phyloP scores from a whole-genome alignment of 352 stramenopile genomes.

The Phytopythium oedochilum region DNA sequence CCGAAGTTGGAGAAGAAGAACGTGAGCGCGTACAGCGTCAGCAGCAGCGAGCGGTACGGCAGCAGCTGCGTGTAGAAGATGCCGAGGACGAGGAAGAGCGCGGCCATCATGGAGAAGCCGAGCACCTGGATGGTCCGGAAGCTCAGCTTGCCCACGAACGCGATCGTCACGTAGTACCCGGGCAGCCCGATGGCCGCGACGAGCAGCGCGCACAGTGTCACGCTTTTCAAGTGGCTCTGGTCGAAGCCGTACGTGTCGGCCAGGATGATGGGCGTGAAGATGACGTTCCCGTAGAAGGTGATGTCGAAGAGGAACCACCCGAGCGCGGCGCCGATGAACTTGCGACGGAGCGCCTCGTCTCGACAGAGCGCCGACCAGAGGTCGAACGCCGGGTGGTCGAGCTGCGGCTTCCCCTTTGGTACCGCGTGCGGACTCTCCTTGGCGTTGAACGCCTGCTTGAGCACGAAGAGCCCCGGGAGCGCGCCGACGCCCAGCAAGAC shows the following conservation, averaged over 20 bases:
- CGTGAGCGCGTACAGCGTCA: constrained; percentile 70
- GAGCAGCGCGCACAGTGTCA: constrained; percentile 60
- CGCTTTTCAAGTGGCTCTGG: constrained; percentile 47
- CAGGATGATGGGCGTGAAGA: constrained; percentile 85
- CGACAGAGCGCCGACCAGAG: constrained; percentile 27
- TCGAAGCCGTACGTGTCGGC: constrained; percentile 62
- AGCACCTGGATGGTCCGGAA: constrained; percentile 80
- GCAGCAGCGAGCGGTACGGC: constrained; percentile 31
- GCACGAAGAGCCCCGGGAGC: constrained; percentile 54
- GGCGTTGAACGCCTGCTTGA: constrained; percentile 43
- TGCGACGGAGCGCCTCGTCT: constrained; percentile 32
- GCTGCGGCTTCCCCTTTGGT: neutral
- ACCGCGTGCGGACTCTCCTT: constrained; percentile 19
- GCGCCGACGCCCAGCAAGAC: constrained; percentile 49
- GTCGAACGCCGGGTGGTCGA: constrained; percentile 2
- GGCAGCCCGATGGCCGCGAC: constrained; percentile 69
- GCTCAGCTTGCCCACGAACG: constrained; percentile 57
- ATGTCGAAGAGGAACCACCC: constrained; percentile 93
- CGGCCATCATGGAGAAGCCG: constrained; percentile 65
- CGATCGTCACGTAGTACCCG: constrained; percentile 63
- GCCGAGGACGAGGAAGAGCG: constrained; percentile 61
- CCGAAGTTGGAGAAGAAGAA: constrained; percentile 91
- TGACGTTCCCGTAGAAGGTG: constrained; percentile 87
- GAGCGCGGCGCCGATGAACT: constrained; percentile 71
- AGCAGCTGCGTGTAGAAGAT: constrained; percentile 49